Base-by-base conservation (phyloP, 495 filamentous ascomycete genomes). In the Xylaria cubensis region DNA sequence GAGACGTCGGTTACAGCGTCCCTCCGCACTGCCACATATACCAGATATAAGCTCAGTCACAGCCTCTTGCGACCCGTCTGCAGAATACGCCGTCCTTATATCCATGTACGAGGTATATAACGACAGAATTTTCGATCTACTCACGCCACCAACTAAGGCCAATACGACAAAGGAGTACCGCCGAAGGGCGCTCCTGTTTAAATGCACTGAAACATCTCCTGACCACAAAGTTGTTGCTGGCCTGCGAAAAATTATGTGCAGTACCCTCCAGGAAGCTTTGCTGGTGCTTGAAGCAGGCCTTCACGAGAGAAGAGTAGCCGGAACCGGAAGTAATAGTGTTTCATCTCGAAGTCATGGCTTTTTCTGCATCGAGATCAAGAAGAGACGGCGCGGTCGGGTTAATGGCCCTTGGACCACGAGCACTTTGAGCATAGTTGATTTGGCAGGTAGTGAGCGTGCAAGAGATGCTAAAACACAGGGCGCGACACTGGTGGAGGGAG, bases 101-200 rank as follows among this genome's bases (percentile, higher is more conserved):
- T 97, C 93, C 21, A 99, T 98, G 96, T 99, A 98, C 81, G 97
- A 99, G 81, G 96, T 99, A 21, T 98, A 99, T 84, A 98, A 98
- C 80, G 96, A 99, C 80, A 90, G 95, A 15, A 98, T 99, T 65
- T 99, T 96, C 76, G 96, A 99, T 77, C 90, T 99, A 3, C 82
- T 99, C 1, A 91, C 92, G 1, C 85, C 87, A 1, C 82, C 86
- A 13, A 76, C 80, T 63, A 84, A 82, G 69, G 80, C 78, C 13
- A 82, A 81, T 21, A 80, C 81, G 8, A 87, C 82, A 53, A 95
- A 95, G 80, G 91, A 94, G 67, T 86, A 86, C 58, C 86, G 91
- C 62, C 86, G 94, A 64, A 88, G 93, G 9, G 90, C 92, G 0
- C 82, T 98, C 32, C 84, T 95, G 0, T 98, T 97, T 87, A 98